Evolutionary conservation across 495 filamentous ascomycete genomes (phyloP).

Genomic region (Geoglossum glabrum): DNA sequence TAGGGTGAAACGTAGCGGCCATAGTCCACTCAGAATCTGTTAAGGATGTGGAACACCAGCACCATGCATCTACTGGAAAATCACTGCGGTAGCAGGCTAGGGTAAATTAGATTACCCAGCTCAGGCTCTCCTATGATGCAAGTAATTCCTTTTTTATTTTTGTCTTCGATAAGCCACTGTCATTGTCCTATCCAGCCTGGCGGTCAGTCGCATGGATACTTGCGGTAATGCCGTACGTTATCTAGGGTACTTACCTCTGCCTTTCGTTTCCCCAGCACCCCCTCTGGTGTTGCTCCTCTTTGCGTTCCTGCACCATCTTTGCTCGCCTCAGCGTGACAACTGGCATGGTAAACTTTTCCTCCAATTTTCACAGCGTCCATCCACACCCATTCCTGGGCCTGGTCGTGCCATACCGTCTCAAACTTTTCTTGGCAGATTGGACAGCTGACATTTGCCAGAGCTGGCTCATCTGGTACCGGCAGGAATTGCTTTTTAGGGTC

Average conservation of each 20-base stretch:
- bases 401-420: constrained; percentile 70
- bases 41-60: not conserved
- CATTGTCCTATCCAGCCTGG: not conserved
- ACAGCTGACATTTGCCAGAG: constrained; percentile 49
- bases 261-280: constrained; percentile 57
- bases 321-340: constrained; percentile 67
- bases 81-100: not conserved
- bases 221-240: not conserved
- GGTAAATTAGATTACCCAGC: not conserved
- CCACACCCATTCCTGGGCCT: constrained; percentile 93
- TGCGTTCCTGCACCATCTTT: constrained; percentile 33
- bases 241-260: constrained; percentile 38
- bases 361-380: constrained; percentile 67
- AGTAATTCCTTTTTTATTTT: constrained; percentile 1
- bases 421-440: constrained; percentile 93
- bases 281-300: constrained; percentile 37
- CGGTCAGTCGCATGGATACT: not conserved
- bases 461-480: constrained; percentile 58
- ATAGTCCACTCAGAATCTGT: not conserved
- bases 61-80: not conserved
- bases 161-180: not conserved
- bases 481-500: constrained; percentile 54
- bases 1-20: not conserved
- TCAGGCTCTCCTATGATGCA: not conserved
- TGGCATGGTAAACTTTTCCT: constrained; percentile 72